A percentile compares a stretch with the other conserved stretches of the same genome.
phyloP scores from a whole-genome alignment of 2,329 filamentous ascomycete species.

The Ophiostoma tasmaniense region DNA sequence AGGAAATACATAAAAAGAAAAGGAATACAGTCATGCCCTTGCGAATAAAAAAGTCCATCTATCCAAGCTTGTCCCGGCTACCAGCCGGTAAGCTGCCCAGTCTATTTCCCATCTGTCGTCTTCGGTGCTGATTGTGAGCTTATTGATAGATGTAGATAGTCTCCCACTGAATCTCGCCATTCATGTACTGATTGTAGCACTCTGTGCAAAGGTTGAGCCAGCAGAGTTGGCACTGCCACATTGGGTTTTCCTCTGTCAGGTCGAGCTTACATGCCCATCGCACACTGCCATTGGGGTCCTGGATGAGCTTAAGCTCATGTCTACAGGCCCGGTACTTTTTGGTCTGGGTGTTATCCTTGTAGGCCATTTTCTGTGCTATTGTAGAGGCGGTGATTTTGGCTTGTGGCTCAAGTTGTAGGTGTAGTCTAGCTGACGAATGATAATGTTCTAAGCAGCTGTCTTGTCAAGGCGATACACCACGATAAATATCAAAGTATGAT shows the following conservation, averaged over 20 bases:
- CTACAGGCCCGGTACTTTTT: background rate
- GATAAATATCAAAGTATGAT: background rate
- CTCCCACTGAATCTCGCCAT: background rate
- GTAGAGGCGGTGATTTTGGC: background rate
- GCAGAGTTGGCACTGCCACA: constrained; percentile 62
- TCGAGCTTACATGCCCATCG: constrained; percentile 60
- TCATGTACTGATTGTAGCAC: constrained; percentile 29
- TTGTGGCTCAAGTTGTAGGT: background rate
- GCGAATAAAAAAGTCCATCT: background rate
- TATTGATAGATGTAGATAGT: background rate
- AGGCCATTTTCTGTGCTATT: background rate
- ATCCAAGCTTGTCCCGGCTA: background rate
- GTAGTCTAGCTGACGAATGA: background rate
- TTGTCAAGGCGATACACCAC: background rate
- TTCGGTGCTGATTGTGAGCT: background rate
- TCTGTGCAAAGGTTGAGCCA: constrained; percentile 55
- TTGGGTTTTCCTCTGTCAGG: constrained; percentile 57
- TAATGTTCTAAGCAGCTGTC: background rate
- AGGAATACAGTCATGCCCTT: background rate
- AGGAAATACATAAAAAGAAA: background rate
- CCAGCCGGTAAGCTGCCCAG: background rate
- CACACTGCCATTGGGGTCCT: constrained; percentile 43
- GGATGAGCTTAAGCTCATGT: background rate
- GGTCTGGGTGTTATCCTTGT: background rate
- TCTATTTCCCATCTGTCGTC: background rate